phyloP scores from a whole-genome alignment of 2,329 filamentous ascomycete species.

The Phyllosticta paracitricarpa region DNA sequence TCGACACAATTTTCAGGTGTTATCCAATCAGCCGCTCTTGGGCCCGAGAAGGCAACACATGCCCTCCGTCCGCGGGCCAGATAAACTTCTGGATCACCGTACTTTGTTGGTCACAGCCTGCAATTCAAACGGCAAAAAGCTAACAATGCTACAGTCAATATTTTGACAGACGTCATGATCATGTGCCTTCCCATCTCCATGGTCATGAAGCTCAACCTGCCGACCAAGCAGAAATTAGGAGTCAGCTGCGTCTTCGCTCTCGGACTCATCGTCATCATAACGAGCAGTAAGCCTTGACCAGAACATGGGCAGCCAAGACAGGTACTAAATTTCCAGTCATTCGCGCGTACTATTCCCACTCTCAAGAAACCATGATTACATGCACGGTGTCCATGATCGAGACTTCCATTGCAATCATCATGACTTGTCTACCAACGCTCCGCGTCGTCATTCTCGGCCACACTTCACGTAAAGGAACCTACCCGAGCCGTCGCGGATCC shows the following conservation, averaged over 20 bases:
- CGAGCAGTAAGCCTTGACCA: constrained; percentile 15
- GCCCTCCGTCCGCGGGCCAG: not conserved
- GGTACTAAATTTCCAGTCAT: constrained; percentile 14
- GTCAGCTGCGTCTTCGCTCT: constrained; percentile 24
- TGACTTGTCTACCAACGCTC: constrained; percentile 25
- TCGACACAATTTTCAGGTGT: constrained; percentile 32
- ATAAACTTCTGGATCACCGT: constrained; percentile 11
- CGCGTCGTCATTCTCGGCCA: constrained; percentile 9
- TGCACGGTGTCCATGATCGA: constrained; percentile 32
- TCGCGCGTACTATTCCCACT: constrained; percentile 26
- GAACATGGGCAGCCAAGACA: too few relatives aligned
- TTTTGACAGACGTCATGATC: constrained; percentile 12
- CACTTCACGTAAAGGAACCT: constrained; percentile 7
- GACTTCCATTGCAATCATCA: constrained; percentile 31
- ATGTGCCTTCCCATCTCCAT: constrained; percentile 27
- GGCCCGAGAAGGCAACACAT: constrained; percentile 14
- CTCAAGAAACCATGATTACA: constrained; percentile 28
- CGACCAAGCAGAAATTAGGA: constrained; percentile 24
- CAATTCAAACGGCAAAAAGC: not conserved
- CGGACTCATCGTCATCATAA: constrained; percentile 23
- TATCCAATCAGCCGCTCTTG: constrained; percentile 25
- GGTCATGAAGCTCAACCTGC: constrained; percentile 27
- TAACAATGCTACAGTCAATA: constrained; percentile 2
- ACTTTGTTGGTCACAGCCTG: not conserved
- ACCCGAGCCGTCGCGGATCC: not conserved